Evolutionary conservation across 805 yeast genomes (phyloP), one percentile per base, ranked within the genome.

Genomic region (Pichia kluyveri): DNA sequence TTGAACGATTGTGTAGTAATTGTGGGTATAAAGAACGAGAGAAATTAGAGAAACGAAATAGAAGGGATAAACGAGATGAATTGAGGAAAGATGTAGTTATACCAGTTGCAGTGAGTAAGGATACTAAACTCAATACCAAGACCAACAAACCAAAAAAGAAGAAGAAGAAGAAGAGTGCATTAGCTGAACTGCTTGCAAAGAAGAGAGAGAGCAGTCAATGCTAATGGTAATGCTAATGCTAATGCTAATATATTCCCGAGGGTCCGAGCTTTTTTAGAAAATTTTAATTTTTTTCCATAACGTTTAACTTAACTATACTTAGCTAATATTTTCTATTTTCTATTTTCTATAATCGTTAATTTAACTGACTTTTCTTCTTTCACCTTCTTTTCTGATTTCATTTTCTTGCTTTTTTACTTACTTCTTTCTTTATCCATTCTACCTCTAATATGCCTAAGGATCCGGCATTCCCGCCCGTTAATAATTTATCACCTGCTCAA

Each of bases 121-220:
- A 23, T 30, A 54, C 49, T 41, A 52, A 49, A n/a, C n/a, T n/a
- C 23, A 19, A 4, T 19, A 19, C 23, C 23, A 19, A 19, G 23
- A 19, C 23, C 4, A 19, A 19, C 4, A 19, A 19, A 19, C 23
- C 23, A 4, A 19, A 19, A 19, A 19, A 55, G 45, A 61, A 57
- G 53, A 55, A 61, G 43, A 61, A 57, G 52, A 54, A 58, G 44
- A 55, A 52, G 55, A 58, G 54, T 39, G 58, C 57, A 38, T 52
- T 65, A 41, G 44, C 54, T 9, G 52, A 42, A 2, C 37, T 34
- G 18, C 17, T 34, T 7, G 37, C 37, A 9, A 12, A 8, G 37
- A 34, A 34, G 8, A 12, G 37, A 12, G 17, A 34, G 17, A 34
- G 17, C 37, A 15, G 37, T 8, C 17, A 14, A 14, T 34, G 7